Evolutionary conservation across 768 basidiomycete genomes (phyloP).

Genomic region (Cyathus striatus): DNA sequence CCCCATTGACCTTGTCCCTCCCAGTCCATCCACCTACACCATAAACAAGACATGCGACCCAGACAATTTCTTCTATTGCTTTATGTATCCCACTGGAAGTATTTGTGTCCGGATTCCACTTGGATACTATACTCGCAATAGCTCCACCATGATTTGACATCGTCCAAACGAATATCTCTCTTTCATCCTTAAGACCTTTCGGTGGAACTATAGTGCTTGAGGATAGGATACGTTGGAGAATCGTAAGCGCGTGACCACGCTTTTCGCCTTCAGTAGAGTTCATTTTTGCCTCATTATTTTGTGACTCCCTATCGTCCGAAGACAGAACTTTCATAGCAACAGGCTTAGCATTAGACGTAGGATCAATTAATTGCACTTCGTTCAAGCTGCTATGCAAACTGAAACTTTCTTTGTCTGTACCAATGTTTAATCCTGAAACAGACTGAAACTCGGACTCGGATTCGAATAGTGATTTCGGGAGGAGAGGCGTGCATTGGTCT

Average conservation of each 20-base stretch:
- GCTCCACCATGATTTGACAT: neutral
- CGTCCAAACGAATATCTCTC: neutral
- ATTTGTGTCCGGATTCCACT: constrained; percentile 40
- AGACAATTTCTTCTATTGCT: constrained; percentile 61
- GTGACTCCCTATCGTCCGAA: too few species aligned
- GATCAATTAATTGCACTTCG: constrained; percentile 1
- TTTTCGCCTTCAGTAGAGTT: too few species aligned
- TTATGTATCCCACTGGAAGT: constrained; percentile 22
- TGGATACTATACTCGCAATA: neutral
- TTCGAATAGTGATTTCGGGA: constrained; percentile 1
- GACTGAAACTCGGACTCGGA: neutral
- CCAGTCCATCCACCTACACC: constrained; percentile 45
- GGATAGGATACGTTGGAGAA: neutral
- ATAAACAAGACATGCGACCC: constrained; percentile 49
- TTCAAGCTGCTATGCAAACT: neutral
- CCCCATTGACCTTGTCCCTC: constrained; percentile 14
- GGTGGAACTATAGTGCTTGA: neutral
- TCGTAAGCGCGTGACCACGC: neutral
- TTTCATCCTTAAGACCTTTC: too few species aligned
- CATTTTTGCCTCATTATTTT: too few species aligned
- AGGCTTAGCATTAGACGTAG: neutral
- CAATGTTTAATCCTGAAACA: neutral
- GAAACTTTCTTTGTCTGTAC: neutral
- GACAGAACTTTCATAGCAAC: neutral
- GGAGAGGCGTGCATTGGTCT: neutral